These are phyloP conservation scores for Chrysoporthe cubensis DNA, from an alignment of 2,329 filamentous ascomycete species.

Conservation along the genomic window DNA sequence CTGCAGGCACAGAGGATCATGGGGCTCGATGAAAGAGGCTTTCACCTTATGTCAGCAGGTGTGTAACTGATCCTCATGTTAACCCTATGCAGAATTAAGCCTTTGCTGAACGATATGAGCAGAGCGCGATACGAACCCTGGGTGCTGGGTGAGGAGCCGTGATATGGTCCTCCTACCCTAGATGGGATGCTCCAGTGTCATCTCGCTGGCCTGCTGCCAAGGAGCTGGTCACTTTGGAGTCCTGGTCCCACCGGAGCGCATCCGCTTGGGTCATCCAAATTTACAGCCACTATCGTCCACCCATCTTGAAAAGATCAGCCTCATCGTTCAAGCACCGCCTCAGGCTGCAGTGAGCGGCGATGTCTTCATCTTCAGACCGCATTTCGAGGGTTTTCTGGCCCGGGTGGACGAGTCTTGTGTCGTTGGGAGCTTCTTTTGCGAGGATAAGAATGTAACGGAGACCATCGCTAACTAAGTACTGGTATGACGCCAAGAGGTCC, in stretches of 20 bases:
- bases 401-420: not conserved
- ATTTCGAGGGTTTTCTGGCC: not conserved
- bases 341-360: too few relatives aligned
- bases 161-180: not conserved
- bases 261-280: not conserved
- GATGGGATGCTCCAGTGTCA: not conserved
- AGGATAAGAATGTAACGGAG: not conserved
- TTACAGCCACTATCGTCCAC: not conserved
- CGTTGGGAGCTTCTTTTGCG: not conserved
- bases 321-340: not conserved
- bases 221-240: not conserved
- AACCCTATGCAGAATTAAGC: not conserved
- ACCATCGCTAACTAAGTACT: not conserved
- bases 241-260: not conserved
- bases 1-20: not conserved
- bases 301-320: not conserved
- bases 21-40: not conserved
- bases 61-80: not conserved
- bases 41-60: not conserved
- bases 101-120: not conserved
- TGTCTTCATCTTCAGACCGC: not conserved
- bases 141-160: not conserved
- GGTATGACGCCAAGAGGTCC: not conserved
- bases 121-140: not conserved
- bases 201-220: not conserved